Evolutionary conservation across 1,139 yeast genomes (phyloP), one percentile per base, ranked within the genome.

Genomic region (Debaryomyces nepalensis): DNA sequence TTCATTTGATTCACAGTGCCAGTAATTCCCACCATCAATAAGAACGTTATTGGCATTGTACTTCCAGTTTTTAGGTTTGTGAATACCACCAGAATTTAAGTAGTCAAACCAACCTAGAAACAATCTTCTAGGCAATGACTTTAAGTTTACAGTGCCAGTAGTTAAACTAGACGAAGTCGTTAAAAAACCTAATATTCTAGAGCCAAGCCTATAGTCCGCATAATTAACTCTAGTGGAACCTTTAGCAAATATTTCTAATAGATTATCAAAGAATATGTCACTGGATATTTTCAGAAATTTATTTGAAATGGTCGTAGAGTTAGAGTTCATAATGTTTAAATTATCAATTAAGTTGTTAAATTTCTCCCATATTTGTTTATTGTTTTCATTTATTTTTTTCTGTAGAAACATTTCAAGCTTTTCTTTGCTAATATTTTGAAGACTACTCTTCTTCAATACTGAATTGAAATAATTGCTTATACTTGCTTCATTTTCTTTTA

Each of bases 31-130:
- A 14, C 69, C 68, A 42, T 71, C 75, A 10, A 68, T 44, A 22
- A 73, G 53, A 2, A 63, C 58, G 47, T 67, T 70, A 49, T 72
- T 72, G 11, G 78, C 78, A 50, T 73, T 70, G 42, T 48, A 64
- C 43, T 64, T 63, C 62, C 69, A 56, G 27, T 58, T 46, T 7
- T 51, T 47, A 0, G 64, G 57, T 4, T 62, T 54, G 11, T 55
- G 53, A 21, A 59, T 51, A 2, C 65, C 55, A 41, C 49, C 53
- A 4, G 58, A 50, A 15, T 44, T 49, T 7, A 68, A 47, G 46
- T 61, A 69, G 48, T 70, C 74, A 46, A 63, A 70, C 77, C 77
- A 72, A 0, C 77, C 77, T 18, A 68, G 51, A 15, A 71, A 55
- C 9, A 69, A 15, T 38, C 58, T 64, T 12, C 74, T 51, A 3